phyloP scores from a whole-genome alignment of 148 eudicot species.

The Rheum nobile region DNA sequence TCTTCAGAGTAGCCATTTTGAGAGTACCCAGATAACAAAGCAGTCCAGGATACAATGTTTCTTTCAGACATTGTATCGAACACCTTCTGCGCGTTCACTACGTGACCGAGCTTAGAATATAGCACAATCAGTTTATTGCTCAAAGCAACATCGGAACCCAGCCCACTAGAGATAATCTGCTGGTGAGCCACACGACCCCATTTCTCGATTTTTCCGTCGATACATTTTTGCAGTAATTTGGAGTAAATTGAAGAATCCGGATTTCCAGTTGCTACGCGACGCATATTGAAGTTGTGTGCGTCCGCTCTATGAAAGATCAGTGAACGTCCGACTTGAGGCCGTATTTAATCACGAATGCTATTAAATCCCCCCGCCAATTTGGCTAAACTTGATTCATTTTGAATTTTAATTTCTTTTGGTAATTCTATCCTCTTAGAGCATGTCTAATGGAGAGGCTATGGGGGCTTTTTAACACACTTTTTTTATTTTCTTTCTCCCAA shows the following conservation, averaged over 20 bases:
- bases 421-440: no score
- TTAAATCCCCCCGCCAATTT: no score
- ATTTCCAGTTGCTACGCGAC: neutral
- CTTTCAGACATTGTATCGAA: conserved; percentile 30
- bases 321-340: no score
- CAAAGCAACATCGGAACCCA: conserved; percentile 11
- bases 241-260: conserved; percentile 14
- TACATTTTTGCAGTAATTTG: conserved; percentile 20
- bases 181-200: conserved; percentile 21
- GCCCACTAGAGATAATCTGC: conserved; percentile 17
- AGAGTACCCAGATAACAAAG: conserved; percentile 30
- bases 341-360: no score
- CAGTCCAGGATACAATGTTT: conserved; percentile 35
- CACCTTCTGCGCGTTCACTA: conserved; percentile 25
- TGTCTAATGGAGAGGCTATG: no score
- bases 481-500: no score
- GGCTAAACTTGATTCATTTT: no score
- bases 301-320: neutral
- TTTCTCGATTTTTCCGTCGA: conserved; percentile 16
- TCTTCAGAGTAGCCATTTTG: conserved; percentile 20
- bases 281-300: neutral
- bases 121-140: conserved; percentile 27
- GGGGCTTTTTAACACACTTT: no score
- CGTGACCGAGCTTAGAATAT: conserved; percentile 17
- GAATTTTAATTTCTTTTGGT: no score